Evolutionary conservation across 768 basidiomycete genomes (phyloP).

Genomic region (Mycena pura): DNA sequence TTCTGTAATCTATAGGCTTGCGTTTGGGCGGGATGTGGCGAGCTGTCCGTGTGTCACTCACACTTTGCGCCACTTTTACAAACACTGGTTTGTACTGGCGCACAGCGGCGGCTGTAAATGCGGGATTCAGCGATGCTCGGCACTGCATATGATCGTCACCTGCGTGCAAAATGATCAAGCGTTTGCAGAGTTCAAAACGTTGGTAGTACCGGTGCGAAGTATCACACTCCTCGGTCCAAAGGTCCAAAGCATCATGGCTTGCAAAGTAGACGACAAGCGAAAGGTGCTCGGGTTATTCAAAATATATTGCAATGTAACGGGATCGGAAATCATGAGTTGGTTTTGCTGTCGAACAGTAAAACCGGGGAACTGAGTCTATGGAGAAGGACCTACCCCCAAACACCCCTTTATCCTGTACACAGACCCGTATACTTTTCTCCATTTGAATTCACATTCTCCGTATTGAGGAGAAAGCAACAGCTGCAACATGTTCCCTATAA

Average conservation of each 20-base stretch:
- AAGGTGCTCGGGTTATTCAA: slow-evolving; percentile 6
- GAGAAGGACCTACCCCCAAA: background rate
- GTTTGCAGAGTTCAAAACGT: background rate
- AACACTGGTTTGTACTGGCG: background rate
- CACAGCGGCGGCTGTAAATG: slow-evolving; percentile 4
- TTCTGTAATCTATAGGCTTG: too few species aligned
- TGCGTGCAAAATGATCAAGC: background rate
- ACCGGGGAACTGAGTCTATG: too few species aligned
- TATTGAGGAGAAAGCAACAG: slow-evolving; percentile 13
- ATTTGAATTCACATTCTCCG: slow-evolving; percentile 13
- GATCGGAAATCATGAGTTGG: slow-evolving; percentile 17
- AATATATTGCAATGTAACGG: slow-evolving; percentile 5
- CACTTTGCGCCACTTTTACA: slow-evolving; percentile 6
- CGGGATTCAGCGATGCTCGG: slow-evolving; percentile 13
- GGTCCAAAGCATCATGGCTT: slow-evolving; percentile 9
- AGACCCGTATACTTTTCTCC: slow-evolving; percentile 11
- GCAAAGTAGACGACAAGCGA: background rate
- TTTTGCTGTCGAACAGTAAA: background rate
- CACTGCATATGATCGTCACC: slow-evolving; percentile 13
- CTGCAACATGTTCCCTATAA: slow-evolving; percentile 8
- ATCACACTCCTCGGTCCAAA: slow-evolving; percentile 10
- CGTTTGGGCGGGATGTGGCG: too few species aligned
- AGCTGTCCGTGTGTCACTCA: background rate
- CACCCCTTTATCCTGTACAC: slow-evolving; percentile 20
- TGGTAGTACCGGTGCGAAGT: background rate